Conservation (phyloP, 495 filamentous ascomycete species). For the Xylaria cubensis region DNA sequence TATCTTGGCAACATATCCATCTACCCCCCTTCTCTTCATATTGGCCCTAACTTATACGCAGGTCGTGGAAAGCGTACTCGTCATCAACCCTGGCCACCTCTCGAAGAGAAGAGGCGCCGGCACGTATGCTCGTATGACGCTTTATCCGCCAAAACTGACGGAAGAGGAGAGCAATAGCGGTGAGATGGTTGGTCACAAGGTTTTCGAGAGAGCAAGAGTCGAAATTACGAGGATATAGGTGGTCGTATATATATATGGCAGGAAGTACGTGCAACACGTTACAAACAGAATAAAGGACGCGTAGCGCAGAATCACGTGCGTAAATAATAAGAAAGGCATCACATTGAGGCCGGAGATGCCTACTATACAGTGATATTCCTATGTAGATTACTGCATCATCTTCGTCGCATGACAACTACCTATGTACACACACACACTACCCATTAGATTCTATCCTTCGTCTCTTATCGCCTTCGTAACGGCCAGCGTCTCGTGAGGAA, state of each 20-base stretch:
- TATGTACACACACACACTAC: not conserved
- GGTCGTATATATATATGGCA: not conserved
- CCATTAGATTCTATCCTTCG: constrained; percentile 60
- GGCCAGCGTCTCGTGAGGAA: constrained; percentile 65
- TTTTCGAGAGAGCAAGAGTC: constrained; percentile 83
- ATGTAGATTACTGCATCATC: not conserved
- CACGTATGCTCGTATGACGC: constrained; percentile 77
- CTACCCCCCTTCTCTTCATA: too few relatives aligned
- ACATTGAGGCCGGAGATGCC: not conserved
- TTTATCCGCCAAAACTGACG: constrained; percentile 67
- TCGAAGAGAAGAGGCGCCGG: constrained; percentile 82
- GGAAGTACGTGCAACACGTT: not conserved
- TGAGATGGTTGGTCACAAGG: constrained; percentile 69
- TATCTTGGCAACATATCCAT: constrained; percentile 20
- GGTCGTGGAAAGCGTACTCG: constrained; percentile 84
- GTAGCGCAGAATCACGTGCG: not conserved
- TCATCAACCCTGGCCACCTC: constrained; percentile 87
- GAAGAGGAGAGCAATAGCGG: constrained; percentile 63
- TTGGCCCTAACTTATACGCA: constrained; percentile 39
- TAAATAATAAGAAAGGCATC: not conserved
- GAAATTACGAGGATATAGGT: constrained; percentile 79
- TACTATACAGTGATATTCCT: too few relatives aligned
- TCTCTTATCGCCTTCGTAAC: constrained; percentile 68
- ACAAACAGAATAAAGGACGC: too few relatives aligned
- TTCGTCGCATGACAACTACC: not conserved